These are phyloP conservation scores for Saturnispora sekii DNA, from an alignment of 805 yeast species.

Conservation along the genomic window DNA sequence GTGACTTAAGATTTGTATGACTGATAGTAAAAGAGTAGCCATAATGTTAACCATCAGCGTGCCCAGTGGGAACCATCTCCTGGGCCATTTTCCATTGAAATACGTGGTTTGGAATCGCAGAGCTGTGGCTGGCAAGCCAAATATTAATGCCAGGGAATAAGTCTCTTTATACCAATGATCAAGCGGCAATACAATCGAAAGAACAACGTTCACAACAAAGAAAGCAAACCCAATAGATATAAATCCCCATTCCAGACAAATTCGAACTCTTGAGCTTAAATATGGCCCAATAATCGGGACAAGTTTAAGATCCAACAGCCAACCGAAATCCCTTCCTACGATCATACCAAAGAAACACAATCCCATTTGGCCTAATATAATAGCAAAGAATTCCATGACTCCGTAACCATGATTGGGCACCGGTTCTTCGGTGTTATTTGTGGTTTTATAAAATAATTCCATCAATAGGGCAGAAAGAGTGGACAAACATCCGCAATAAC, in stretches of 20 bases:
- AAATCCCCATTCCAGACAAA: slow-evolving; percentile 10
- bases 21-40: slow-evolving; percentile 15
- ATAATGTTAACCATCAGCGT: slow-evolving; percentile 31
- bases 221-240: slow-evolving; percentile 18
- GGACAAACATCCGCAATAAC: slow-evolving; percentile 75
- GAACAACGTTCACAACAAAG: slow-evolving; percentile 31
- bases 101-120: slow-evolving; percentile 45
- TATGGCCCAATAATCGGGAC: not conserved
- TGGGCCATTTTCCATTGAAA: slow-evolving; percentile 31
- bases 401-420: slow-evolving; percentile 68
- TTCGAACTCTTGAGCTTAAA: slow-evolving; percentile 9
- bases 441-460: slow-evolving; percentile 41
- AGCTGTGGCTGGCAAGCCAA: slow-evolving; percentile 64
- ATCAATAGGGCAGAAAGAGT: slow-evolving; percentile 61
- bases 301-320: slow-evolving; percentile 4
- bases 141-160: slow-evolving; percentile 59
- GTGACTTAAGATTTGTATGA: slow-evolving; percentile 13
- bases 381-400: slow-evolving; percentile 62
- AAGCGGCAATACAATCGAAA: slow-evolving; percentile 28
- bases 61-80: slow-evolving; percentile 42
- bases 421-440: slow-evolving; percentile 27
- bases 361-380: slow-evolving; percentile 48
- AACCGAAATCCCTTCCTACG: slow-evolving; percentile 45
- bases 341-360: slow-evolving; percentile 52
- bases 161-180: slow-evolving; percentile 38